phyloP scores from a whole-genome alignment of 768 basidiomycete species.

The Kondoa subrosea region DNA sequence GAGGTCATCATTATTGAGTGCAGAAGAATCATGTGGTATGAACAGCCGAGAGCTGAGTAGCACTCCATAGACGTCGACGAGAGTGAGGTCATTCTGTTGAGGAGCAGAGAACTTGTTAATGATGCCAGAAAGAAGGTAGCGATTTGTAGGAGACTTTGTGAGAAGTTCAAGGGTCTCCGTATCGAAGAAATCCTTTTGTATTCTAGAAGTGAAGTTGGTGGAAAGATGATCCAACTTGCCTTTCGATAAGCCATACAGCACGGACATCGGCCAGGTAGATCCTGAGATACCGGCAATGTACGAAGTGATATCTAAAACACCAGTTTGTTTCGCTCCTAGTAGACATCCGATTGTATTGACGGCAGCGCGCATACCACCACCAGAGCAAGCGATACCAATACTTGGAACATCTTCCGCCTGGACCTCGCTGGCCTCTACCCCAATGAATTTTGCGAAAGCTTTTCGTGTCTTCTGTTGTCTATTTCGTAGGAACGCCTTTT shows the following conservation, averaged over 20 bases:
- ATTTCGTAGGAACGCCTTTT: conserved; percentile 25
- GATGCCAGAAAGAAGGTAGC: conserved; percentile 28
- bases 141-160: conserved; percentile 26
- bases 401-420: conserved; percentile 31
- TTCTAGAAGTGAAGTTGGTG: conserved; percentile 26
- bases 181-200: conserved; percentile 29
- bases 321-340: conserved; percentile 23
- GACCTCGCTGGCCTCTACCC: conserved; percentile 27
- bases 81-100: conserved; percentile 22
- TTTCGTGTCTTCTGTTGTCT: conserved; percentile 24
- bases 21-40: conserved; percentile 21
- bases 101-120: conserved; percentile 27
- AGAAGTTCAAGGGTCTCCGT: conserved; percentile 28
- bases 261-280: conserved; percentile 29
- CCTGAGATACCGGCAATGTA: conserved; percentile 30
- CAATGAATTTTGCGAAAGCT: conserved; percentile 28
- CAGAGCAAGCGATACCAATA: conserved; percentile 20
- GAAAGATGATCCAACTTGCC: conserved; percentile 18
- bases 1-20: conserved; percentile 25
- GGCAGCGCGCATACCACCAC: conserved; percentile 29
- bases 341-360: conserved; percentile 29
- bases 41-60: conserved; percentile 29
- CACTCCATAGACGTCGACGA: conserved; percentile 27
- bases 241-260: conserved; percentile 28
- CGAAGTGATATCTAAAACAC: conserved; percentile 28